Base-by-base conservation (phyloP, 345 rosid species). In the Eucalyptus brandiana region DNA sequence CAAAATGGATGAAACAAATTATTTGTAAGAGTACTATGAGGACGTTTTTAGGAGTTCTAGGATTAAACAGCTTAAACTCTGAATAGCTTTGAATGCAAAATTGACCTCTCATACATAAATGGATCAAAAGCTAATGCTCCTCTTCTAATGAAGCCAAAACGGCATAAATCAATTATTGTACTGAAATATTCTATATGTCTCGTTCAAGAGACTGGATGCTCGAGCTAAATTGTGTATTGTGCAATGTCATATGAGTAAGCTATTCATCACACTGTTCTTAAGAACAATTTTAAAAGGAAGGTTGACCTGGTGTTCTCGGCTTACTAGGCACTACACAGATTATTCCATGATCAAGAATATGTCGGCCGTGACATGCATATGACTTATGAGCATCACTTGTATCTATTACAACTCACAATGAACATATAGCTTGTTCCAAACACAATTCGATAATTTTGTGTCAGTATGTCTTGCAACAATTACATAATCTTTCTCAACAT, bases 81-180 rank as follows among this genome's bases (percentile, higher is more conserved):
- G 0, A 23, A 56, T 24, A 56, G 30, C 3, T 56, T 23, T 24
- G 6, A 56, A 24, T 24, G 62, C 30, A 26, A 26, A 26, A 26
- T 56, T 56, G 62, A 2, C 14, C 62, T 54, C 58, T 11, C 62
- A 24, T 0, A 56, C 30, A 56, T 26, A 56, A 56, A 24, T 26
- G 0, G 14, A 56, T 0, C 0, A 0, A 0, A 56, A 56, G 62
- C 13, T 24, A 23, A 56, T 2, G 3, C 7, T 24, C 13, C 0
- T 56, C 0, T 56, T 26, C 13, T 56, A 9, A 56, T 24, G 30
- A 56, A 2, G 4, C 1, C 13, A 56, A 0, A 0, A 8, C 0
- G 13, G 62, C 1, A 0, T 0, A 56, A 56, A 10, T 3, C 3
- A 4, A 26, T 56, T 24, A 24, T 56, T 26, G 1, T 4, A 24